Conservation (phyloP, 2,329 filamentous ascomycete species). For the Aplosporella prunicola region DNA sequence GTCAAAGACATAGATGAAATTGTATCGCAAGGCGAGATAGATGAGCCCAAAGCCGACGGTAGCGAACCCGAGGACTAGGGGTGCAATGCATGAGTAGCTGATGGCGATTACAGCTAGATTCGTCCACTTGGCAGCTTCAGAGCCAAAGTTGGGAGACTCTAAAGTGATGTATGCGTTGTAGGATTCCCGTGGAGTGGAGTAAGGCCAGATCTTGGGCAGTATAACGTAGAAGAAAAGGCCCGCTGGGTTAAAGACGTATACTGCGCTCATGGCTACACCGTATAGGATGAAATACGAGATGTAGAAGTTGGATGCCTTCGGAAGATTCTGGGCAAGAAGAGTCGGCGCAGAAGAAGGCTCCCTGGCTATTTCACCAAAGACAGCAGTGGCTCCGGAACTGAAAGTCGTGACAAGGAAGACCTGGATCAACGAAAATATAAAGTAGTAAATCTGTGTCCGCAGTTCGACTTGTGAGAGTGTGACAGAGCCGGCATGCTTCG, state of each 20-base stretch:
- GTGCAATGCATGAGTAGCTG: slow-evolving; percentile 53
- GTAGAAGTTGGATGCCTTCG: slow-evolving; percentile 33
- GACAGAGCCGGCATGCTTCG: slow-evolving; percentile 27
- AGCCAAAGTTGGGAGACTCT: slow-evolving; percentile 35
- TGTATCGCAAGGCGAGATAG: slow-evolving; percentile 45
- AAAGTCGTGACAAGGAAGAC: slow-evolving; percentile 34
- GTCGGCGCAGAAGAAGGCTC: slow-evolving; percentile 23
- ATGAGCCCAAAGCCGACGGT: slow-evolving; percentile 66
- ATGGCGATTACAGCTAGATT: slow-evolving; percentile 32
- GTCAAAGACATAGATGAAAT: slow-evolving; percentile 40
- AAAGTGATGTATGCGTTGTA: slow-evolving; percentile 36
- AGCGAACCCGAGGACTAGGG: slow-evolving; percentile 69
- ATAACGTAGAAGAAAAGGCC: slow-evolving; percentile 75
- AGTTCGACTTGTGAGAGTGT: slow-evolving; percentile 37
- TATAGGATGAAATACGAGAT: slow-evolving; percentile 32
- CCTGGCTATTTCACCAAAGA: slow-evolving; percentile 39
- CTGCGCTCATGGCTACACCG: slow-evolving; percentile 60
- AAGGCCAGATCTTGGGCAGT: slow-evolving; percentile 42
- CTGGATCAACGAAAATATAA: slow-evolving; percentile 33
- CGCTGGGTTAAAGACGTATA: slow-evolving; percentile 71
- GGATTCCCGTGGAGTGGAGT: slow-evolving; percentile 35
- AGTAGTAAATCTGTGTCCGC: slow-evolving; percentile 30
- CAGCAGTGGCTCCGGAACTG: slow-evolving; percentile 25
- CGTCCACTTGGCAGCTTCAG: slow-evolving; percentile 38
- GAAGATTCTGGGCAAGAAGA: slow-evolving; percentile 25